Base-by-base conservation (phyloP, 164 flowering plant genomes). In the Sedum album region DNA sequence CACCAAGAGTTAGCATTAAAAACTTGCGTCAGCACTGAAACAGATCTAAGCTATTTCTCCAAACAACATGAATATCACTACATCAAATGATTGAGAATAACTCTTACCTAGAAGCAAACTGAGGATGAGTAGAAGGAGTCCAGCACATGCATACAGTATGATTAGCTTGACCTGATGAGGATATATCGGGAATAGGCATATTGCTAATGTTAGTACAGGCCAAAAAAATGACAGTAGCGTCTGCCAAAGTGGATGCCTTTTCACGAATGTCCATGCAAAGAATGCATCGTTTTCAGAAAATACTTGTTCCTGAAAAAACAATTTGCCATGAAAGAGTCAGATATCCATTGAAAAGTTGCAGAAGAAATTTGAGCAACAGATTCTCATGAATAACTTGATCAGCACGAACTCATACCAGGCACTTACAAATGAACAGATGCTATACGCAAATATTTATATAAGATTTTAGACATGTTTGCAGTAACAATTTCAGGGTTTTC, bases 221-320 rank as follows among this genome's bases (percentile, higher is more conserved):
- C 97, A 91, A 73, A 77, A 80, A 73, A 93, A 89, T 69, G 98
- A 89, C 70, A 93, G 90, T 75, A 93, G 84, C 15, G 98, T 93
- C 80, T 93, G 98, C 98, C 98, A 93, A 21, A 93, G 71, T 17
- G 98, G 98, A 41, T 82, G 73, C 53, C 90, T 74, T 72, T 86
- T 93, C 33, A 77, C 94, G 78, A 89, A 93, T n/a, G 96, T 84
- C 98, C 98, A 93, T 26, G 96, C 96, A 75, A 89, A 93, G 72
- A 93, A 93, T 51, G 98, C 97, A 84, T 91, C 98, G 77, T 82
- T 89, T 20, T 91, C 97, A 20, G 98, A 91, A 70, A 93, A 93
- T 11, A 82, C 78, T 78, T 93, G 98, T 62, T 86, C 97, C 96
- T 93, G 88, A 73, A 25, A 26, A 23, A 23, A 35, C 38, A 35